These are phyloP conservation scores for Phytophthora capsici DNA, from an alignment of 352 stramenopile species.

Conservation along the genomic window DNA sequence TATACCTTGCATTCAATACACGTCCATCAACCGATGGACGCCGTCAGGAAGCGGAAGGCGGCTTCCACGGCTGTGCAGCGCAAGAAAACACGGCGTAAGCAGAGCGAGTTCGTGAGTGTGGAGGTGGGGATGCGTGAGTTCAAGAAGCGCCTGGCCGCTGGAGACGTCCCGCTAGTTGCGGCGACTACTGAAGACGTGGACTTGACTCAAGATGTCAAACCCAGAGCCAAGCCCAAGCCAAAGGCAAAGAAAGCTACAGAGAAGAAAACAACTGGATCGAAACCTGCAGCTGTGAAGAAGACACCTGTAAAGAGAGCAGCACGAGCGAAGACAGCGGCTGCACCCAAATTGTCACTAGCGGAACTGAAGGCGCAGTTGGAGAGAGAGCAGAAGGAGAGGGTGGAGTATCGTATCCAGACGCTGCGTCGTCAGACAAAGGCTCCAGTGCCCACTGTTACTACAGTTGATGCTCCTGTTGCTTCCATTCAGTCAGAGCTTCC, in stretches of 20 bases:
- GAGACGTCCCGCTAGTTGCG: not conserved
- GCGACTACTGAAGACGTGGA: slow-evolving; percentile 20
- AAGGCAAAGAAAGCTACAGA: not conserved
- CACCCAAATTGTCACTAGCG: slow-evolving; percentile 38
- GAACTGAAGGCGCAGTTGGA: slow-evolving; percentile 53
- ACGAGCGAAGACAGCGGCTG: not conserved
- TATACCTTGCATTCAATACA: not conserved
- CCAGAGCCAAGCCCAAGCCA: slow-evolving; percentile 12
- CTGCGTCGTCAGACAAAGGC: slow-evolving; percentile 29
- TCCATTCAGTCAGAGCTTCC: too few species aligned
- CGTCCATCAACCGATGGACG: slow-evolving; percentile 10
- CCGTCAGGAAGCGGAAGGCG: slow-evolving; percentile 41
- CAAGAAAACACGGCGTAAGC: slow-evolving; percentile 48
- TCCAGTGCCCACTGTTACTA: not conserved
- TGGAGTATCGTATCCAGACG: slow-evolving; percentile 56
- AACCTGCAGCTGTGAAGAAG: slow-evolving; percentile 10
- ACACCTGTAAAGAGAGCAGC: slow-evolving; percentile 7
- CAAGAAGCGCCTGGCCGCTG: slow-evolving; percentile 52
- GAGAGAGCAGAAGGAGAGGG: slow-evolving; percentile 57
- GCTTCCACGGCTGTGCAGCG: not conserved
- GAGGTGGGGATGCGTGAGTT: slow-evolving; percentile 78
- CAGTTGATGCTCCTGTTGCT: not conserved
- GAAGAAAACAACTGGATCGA: slow-evolving; percentile 6
- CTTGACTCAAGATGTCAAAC: slow-evolving; percentile 22
- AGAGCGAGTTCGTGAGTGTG: slow-evolving; percentile 81